Percentiles rank a stretch among this genome's conserved stretches.
Evolutionary conservation across 2,329 filamentous ascomycete species (phyloP).

Genomic region (Ceratocystis papillata): DNA sequence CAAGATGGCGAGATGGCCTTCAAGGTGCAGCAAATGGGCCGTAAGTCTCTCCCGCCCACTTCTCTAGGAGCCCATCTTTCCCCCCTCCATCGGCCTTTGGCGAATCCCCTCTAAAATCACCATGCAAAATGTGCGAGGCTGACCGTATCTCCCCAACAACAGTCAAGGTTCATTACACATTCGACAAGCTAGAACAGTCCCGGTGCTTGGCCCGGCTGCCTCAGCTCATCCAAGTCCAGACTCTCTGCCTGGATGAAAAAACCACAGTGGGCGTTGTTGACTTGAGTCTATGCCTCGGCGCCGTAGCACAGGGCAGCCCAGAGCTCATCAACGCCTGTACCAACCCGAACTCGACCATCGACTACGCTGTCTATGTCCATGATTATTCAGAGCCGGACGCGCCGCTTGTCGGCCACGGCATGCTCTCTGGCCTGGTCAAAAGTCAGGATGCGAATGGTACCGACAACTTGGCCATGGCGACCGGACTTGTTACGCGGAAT

Average conservation of each 20-base stretch:
- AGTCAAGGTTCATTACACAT: slow-evolving; percentile 97
- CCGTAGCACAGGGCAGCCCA: slow-evolving; percentile 67
- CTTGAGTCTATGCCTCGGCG: slow-evolving; percentile 73
- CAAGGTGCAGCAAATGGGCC: slow-evolving; percentile 54
- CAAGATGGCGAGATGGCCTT: slow-evolving; percentile 37
- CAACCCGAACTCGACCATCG: slow-evolving; percentile 51
- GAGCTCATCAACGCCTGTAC: slow-evolving; percentile 46
- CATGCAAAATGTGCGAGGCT: slow-evolving; percentile 21
- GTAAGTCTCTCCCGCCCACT: slow-evolving; percentile 38
- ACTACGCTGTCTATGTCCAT: slow-evolving; percentile 95
- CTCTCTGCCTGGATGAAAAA: slow-evolving; percentile 66
- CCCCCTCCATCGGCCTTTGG: too few relatives aligned
- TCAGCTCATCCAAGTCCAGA: slow-evolving; percentile 67
- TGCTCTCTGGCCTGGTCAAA: slow-evolving; percentile 73
- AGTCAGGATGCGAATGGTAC: slow-evolving; percentile 33
- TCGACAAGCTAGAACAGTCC: slow-evolving; percentile 77
- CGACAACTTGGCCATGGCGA: slow-evolving; percentile 56
- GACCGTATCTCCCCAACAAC: slow-evolving; percentile 27
- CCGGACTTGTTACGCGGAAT: slow-evolving; percentile 82
- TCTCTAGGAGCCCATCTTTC: background rate
- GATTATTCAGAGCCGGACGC: slow-evolving; percentile 94
- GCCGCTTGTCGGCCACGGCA: slow-evolving; percentile 86
- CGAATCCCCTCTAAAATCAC: too few relatives aligned
- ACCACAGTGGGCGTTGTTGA: slow-evolving; percentile 80
- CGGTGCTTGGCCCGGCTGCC: slow-evolving; percentile 83